A percentile compares a stretch with the other conserved stretches of the same genome.
phyloP scores from a whole-genome alignment of 192 early-diverging fungal genomes.

The Podila epigama region DNA sequence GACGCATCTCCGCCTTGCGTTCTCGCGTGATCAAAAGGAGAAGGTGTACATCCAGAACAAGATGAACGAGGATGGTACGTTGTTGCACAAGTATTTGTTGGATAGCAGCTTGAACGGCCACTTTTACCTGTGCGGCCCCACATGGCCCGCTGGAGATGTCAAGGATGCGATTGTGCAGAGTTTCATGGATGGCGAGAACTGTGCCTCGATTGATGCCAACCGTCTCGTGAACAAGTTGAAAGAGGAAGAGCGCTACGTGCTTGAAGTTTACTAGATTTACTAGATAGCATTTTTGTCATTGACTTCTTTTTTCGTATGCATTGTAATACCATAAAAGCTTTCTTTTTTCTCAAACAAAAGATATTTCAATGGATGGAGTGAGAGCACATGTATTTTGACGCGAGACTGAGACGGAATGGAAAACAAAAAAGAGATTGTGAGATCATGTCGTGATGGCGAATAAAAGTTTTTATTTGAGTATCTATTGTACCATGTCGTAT shows the following conservation, averaged over 20 bases:
- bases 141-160: constrained; percentile 95
- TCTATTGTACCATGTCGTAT: no score
- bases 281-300: no score
- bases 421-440: no score
- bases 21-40: constrained; percentile 92
- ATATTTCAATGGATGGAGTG: no score
- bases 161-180: constrained; percentile 87
- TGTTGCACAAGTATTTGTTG: constrained; percentile 80
- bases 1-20: constrained; percentile 89
- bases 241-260: constrained; percentile 89
- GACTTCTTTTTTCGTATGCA: no score
- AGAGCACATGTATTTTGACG: no score
- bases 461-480: no score
- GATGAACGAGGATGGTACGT: constrained; percentile 84
- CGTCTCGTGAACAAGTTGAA: constrained; percentile 89
- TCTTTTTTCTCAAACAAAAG: no score
- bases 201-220: constrained; percentile 68
- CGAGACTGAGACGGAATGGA: no score
- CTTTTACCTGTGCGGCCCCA: constrained; percentile 98
- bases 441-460: no score
- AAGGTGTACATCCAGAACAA: constrained; percentile 98
- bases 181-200: constrained; percentile 68
- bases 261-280: constrained; percentile 84
- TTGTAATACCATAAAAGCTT: no score
- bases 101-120: constrained; percentile 68